Percentiles rank a stretch among this genome's conserved stretches.
Evolutionary conservation across 2,329 filamentous ascomycete genomes (phyloP).

Genomic region (Elsinoe perseae): DNA sequence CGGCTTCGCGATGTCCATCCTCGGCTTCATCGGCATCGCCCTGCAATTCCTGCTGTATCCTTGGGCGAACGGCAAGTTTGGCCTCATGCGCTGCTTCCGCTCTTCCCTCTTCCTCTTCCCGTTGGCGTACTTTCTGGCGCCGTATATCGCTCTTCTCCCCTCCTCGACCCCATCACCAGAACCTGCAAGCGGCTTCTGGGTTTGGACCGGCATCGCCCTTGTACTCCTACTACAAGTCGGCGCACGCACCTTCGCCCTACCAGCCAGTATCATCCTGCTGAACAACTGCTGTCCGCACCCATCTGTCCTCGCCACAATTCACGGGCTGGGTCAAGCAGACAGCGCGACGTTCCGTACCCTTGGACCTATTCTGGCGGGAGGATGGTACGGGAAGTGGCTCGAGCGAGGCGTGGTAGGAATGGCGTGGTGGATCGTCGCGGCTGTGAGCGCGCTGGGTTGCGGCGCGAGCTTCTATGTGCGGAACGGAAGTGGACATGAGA

Average conservation of each 20-base stretch:
- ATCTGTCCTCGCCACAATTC: conserved; percentile 49
- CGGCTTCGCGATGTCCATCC: conserved; percentile 68
- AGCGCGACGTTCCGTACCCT: conserved; percentile 48
- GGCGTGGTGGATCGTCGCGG: conserved; percentile 51
- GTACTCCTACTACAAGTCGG: conserved; percentile 63
- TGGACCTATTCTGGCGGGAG: conserved; percentile 49
- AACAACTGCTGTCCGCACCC: conserved; percentile 53
- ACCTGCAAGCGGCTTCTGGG: conserved; percentile 46
- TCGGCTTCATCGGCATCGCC: conserved; percentile 66
- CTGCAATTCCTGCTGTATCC: conserved; percentile 68
- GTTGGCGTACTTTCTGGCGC: conserved; percentile 59
- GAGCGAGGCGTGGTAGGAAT: conserved; percentile 48
- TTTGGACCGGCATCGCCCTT: conserved; percentile 59
- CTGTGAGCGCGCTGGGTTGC: conserved; percentile 50
- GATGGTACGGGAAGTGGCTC: conserved; percentile 47
- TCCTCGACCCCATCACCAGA: conserved; percentile 40
- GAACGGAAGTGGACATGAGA: conserved; percentile 58
- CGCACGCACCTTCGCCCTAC: conserved; percentile 60
- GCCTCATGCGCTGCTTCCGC: conserved; percentile 61
- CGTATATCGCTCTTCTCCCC: conserved; percentile 63
- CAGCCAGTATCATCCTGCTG: conserved; percentile 49
- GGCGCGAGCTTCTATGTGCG: conserved; percentile 53
- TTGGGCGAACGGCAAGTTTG: conserved; percentile 55
- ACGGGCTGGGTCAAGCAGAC: conserved; percentile 52
- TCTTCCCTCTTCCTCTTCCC: conserved; percentile 64